Conservation (phyloP, 2,329 filamentous ascomycete species). For the Fusarium devonianum region DNA sequence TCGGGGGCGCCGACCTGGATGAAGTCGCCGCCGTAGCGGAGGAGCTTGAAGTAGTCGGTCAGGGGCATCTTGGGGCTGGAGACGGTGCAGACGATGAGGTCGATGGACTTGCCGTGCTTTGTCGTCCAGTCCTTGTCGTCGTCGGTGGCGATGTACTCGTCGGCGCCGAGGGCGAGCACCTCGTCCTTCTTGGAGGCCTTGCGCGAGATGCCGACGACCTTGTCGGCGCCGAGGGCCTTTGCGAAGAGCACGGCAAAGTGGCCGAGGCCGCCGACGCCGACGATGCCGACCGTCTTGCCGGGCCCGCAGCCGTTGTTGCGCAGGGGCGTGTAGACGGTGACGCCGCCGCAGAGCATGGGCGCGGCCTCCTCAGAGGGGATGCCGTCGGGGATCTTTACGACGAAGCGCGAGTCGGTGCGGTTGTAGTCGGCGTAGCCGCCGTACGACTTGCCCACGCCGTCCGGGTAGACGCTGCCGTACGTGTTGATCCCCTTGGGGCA, state of each 20-base stretch:
- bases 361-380: constrained; percentile 53
- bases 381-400: constrained; percentile 54
- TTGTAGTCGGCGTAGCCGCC: constrained; percentile 57
- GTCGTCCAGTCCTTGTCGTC: constrained; percentile 62
- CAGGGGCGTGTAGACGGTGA: constrained; percentile 71
- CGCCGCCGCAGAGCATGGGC: constrained; percentile 74
- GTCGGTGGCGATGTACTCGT: constrained; percentile 51
- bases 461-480: constrained; percentile 59
- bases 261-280: constrained; percentile 72
- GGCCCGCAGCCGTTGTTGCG: constrained; percentile 68
- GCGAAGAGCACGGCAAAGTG: constrained; percentile 74
- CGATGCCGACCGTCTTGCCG: constrained; percentile 70
- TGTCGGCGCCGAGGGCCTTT: constrained; percentile 68
- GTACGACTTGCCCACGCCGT: constrained; percentile 49
- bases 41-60: constrained; percentile 64
- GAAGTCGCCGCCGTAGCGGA: constrained; percentile 66
- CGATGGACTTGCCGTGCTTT: constrained; percentile 58
- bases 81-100: constrained; percentile 67
- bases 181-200: constrained; percentile 60
- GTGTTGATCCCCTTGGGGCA: constrained; percentile 54
- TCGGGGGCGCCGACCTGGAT: constrained; percentile 62
- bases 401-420: constrained; percentile 52
- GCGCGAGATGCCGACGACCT: constrained; percentile 65
- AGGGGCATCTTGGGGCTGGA: constrained; percentile 64
- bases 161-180: constrained; percentile 63